Evolutionary conservation across 805 yeast genomes (phyloP).

Genomic region (Cyberlindnera nakhonratchasimensis): DNA sequence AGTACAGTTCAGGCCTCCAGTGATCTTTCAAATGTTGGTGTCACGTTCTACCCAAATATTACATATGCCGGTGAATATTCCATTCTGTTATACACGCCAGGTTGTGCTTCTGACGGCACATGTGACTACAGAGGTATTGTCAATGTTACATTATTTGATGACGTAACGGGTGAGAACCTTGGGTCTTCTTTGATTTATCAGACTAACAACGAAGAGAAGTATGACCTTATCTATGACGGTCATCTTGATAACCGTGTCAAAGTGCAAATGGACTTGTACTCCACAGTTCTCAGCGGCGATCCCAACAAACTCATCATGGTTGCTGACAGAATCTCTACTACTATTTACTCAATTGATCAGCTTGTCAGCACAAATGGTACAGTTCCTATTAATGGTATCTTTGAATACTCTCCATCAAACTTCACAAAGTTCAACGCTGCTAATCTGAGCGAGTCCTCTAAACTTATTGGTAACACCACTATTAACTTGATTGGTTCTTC

Average conservation of each 20-base stretch:
- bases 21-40: conserved; percentile 34
- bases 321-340: conserved; percentile 61
- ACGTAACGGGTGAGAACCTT: conserved; percentile 35
- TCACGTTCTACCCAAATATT: conserved; percentile 63
- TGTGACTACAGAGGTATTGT: conserved; percentile 74
- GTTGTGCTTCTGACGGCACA: conserved; percentile 66
- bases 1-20: conserved; percentile 30
- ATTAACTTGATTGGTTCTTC: conserved; percentile 30
- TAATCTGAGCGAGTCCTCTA: conserved; percentile 22
- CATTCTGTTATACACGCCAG: conserved; percentile 78
- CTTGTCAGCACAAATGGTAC: conserved; percentile 33
- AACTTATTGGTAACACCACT: conserved; percentile 47
- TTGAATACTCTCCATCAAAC: conserved; percentile 75
- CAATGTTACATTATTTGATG: conserved; percentile 62
- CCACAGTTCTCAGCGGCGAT: conserved; percentile 28
- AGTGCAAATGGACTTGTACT: conserved; percentile 39
- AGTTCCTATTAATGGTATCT: conserved; percentile 64
- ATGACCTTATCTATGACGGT: conserved; percentile 75
- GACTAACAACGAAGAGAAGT: conserved; percentile 75
- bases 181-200: conserved; percentile 58
- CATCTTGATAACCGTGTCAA: conserved; percentile 48
- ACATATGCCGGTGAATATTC: conserved; percentile 72
- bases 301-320: conserved; percentile 48
- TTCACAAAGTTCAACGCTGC: conserved; percentile 42
- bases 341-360: conserved; percentile 44